Conservation (phyloP, 164 flowering plant species). For the Akebia trifoliata region DNA sequence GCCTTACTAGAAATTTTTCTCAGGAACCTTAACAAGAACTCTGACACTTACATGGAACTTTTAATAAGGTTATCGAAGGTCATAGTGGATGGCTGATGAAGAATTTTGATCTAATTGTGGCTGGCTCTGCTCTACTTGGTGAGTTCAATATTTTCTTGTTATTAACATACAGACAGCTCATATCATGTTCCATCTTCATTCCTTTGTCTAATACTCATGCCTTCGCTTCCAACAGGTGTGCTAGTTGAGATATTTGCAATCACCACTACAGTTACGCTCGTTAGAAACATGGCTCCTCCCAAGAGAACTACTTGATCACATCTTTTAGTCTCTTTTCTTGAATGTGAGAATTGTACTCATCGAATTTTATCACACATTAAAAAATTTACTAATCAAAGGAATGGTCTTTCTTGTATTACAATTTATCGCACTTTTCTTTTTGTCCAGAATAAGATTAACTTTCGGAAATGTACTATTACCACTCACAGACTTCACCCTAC, state of each 20-base stretch:
- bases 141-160: constrained; percentile 11
- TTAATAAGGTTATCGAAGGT: constrained; percentile 28
- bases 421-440: too few species aligned
- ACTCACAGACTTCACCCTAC: too few species aligned
- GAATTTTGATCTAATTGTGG: constrained; percentile 35
- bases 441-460: too few species aligned
- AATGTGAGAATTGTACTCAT: background rate
- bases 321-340: background rate
- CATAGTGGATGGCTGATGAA: constrained; percentile 22
- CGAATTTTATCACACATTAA: background rate
- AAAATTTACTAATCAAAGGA: background rate
- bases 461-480: too few species aligned
- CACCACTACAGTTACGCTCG: constrained; percentile 30
- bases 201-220: background rate
- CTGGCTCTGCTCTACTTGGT: constrained; percentile 30
- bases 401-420: background rate
- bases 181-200: background rate
- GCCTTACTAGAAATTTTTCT: background rate
- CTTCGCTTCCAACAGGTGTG: constrained; percentile 25
- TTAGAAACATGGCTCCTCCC: constrained; percentile 57
- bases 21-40: background rate
- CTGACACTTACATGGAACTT: background rate
- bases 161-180: background rate
- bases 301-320: constrained; percentile 39
- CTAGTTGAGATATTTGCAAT: constrained; percentile 31